Base-by-base conservation (phyloP, 2,329 filamentous ascomycete species). In the Beauveria brongniartii region DNA sequence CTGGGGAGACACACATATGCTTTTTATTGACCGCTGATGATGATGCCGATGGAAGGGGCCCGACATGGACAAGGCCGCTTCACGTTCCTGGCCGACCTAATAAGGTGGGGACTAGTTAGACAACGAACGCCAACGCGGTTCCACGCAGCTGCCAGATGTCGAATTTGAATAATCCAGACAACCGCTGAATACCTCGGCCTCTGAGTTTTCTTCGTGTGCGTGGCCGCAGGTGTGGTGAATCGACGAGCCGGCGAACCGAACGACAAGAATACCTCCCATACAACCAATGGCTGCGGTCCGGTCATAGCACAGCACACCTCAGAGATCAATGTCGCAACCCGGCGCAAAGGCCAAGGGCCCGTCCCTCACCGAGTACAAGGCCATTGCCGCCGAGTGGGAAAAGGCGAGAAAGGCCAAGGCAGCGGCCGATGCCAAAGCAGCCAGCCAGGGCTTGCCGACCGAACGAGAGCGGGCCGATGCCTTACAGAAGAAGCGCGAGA, bases 371-470 rank as follows among this genome's bases (percentile, higher is more conserved):
- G 80, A 84, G 44, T 82, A 82, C 73, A 73, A 81, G 66, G 71
- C 76, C 61, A 81, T 85, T 63, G 76, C 80, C 20, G 77, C 78
- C 44, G 76, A 83, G 69, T 84, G 77, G 72, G 80, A 77, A 30
- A 77, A 76, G 50, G 82, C 82, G 40, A 82, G 83, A 69, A 77
- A 75, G 55, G 74, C 74, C 62, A 78, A 81, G 64, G 77, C 78
- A 61, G 67, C 70, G 9, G 71, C 79, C 59, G 74, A 78, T 63
- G 74, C 75, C 24, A 65, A 65, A 3, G 68, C 67, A 41, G 63
- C 64, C 48, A 69, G 66, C 26, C 70, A 68, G 57, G 70, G 71
- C 50, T 64, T 68, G 41, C 69, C 68, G 18, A 69, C 66, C 28
- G 69, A 74, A 59, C 69, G 72, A 59, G 68, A 73, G 55, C 70